Conservation (phyloP, 225 moss, liverwort and hornwort species). For the Anthoceros angustus region DNA sequence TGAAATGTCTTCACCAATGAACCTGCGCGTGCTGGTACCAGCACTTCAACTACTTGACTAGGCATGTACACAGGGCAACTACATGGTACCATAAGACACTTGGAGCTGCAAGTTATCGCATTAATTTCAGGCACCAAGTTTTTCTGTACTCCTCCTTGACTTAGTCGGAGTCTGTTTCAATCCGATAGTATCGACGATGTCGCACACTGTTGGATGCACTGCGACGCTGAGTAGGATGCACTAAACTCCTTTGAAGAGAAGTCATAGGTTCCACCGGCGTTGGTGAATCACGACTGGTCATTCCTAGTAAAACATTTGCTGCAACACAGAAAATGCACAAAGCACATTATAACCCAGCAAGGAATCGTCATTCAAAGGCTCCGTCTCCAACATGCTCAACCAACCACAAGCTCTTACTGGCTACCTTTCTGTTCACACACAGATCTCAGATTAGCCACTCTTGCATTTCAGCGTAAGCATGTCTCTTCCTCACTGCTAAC, state of each 20-base stretch:
- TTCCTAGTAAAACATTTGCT: slow-evolving; percentile 2
- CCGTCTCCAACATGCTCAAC: no score
- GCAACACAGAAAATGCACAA: not conserved
- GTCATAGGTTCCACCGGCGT: not conserved
- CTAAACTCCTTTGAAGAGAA: not conserved
- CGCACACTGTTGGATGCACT: not conserved
- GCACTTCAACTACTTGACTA: not conserved
- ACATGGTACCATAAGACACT: not conserved
- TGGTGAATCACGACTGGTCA: not conserved
- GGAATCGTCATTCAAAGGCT: no score
- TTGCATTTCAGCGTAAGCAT: no score
- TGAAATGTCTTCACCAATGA: not conserved
- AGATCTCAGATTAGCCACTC: no score
- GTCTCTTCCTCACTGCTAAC: no score
- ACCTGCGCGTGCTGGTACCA: not conserved
- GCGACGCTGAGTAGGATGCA: not conserved
- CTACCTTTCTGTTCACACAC: no score
- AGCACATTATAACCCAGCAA: not conserved
- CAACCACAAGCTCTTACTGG: no score
- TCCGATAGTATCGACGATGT: slow-evolving; percentile 5
- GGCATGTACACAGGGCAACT: not conserved
- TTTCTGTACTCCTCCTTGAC: not conserved
- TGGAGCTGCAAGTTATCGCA: not conserved
- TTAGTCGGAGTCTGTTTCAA: not conserved
- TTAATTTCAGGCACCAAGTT: not conserved